These are phyloP conservation scores for Phytopythium sindhum DNA, from an alignment of 352 stramenopile species.

Conservation along the genomic window DNA sequence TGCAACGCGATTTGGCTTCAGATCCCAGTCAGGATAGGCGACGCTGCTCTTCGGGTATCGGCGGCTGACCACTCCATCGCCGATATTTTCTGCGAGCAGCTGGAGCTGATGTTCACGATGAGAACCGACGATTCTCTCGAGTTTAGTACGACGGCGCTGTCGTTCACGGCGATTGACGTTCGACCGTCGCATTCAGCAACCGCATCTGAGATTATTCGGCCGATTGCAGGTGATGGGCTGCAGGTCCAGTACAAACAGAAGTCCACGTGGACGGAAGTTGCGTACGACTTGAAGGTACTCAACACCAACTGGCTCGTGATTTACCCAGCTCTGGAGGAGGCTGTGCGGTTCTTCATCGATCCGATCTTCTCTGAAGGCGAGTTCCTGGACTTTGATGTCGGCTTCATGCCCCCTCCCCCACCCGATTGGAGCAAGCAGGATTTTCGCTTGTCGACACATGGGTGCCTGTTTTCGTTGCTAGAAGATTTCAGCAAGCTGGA, in stretches of 20 bases:
- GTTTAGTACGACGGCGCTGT: slow-evolving; percentile 52
- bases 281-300: slow-evolving; percentile 62
- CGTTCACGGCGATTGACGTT: slow-evolving; percentile 62
- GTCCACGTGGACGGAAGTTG: slow-evolving; percentile 69
- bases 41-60: slow-evolving; percentile 71
- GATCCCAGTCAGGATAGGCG: slow-evolving; percentile 70
- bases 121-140: slow-evolving; percentile 83
- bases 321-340: slow-evolving; percentile 60
- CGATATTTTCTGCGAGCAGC: slow-evolving; percentile 78
- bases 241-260: slow-evolving; percentile 82
- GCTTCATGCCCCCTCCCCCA: slow-evolving; percentile 56
- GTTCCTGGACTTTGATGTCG: slow-evolving; percentile 59
- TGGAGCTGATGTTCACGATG: slow-evolving; percentile 74
- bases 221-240: slow-evolving; percentile 60
- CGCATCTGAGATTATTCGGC: slow-evolving; percentile 66
- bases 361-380: slow-evolving; percentile 42
- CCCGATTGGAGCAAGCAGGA: slow-evolving; percentile 83
- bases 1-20: slow-evolving; percentile 81
- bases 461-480: slow-evolving; percentile 78
- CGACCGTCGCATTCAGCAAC: slow-evolving; percentile 43
- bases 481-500: slow-evolving; percentile 73
- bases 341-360: slow-evolving; percentile 58
- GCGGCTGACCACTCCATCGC: slow-evolving; percentile 51
- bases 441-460: slow-evolving; percentile 55
- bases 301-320: slow-evolving; percentile 81